These are phyloP conservation scores for Sporothrix euskadiensis DNA, from an alignment of 2,329 filamentous ascomycete genomes.

Conservation along the genomic window DNA sequence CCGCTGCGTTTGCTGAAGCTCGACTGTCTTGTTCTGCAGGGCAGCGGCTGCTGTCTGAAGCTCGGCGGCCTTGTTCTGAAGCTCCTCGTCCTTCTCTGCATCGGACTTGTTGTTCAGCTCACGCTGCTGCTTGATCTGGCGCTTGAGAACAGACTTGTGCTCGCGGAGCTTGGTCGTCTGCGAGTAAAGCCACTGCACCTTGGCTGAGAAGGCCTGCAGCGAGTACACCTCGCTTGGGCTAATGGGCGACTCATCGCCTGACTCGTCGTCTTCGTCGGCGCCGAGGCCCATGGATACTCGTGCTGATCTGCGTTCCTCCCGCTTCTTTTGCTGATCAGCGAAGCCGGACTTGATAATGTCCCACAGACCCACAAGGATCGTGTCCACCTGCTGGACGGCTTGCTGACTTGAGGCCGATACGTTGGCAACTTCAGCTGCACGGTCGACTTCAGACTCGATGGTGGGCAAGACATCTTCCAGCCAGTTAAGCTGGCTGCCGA, in stretches of 20 bases:
- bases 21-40: conserved; percentile 57
- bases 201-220: conserved; percentile 71
- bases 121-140: conserved; percentile 93
- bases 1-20: conserved; percentile 48
- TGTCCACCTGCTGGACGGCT: conserved; percentile 57
- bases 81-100: conserved; percentile 64
- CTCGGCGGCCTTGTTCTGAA: conserved; percentile 60
- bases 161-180: conserved; percentile 78
- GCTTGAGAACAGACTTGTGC: conserved; percentile 83
- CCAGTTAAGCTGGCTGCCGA: conserved; percentile 69
- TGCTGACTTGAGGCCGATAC: conserved; percentile 41
- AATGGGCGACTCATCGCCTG: conserved; percentile 59
- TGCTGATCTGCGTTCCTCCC: conserved; percentile 54
- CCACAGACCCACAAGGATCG: conserved; percentile 57
- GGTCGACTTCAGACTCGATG: conserved; percentile 49
- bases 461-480: conserved; percentile 61
- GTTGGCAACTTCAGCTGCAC: conserved; percentile 40
- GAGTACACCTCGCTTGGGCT: conserved; percentile 65
- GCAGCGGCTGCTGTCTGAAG: conserved; percentile 63
- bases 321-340: conserved; percentile 55
- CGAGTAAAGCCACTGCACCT: conserved; percentile 75
- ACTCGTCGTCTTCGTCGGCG: conserved; percentile 63
- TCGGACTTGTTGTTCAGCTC: conserved; percentile 89
- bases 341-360: conserved; percentile 58
- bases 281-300: conserved; percentile 58